Evolutionary conservation across 495 filamentous ascomycete genomes (phyloP).

Genomic region (Tuber brumale): DNA sequence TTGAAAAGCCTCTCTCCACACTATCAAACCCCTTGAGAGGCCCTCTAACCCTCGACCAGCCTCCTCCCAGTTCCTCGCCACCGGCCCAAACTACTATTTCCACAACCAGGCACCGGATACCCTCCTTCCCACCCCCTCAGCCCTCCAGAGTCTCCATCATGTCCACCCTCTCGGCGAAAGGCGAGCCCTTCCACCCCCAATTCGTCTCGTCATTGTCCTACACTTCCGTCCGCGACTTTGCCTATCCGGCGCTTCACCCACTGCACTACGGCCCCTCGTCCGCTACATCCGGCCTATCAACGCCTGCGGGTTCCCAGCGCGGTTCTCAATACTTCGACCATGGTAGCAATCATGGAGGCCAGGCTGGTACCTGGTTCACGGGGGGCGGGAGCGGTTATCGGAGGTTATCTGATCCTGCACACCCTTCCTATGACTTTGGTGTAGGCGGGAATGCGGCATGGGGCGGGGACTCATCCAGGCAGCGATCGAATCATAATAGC

Average conservation of each 20-base stretch:
- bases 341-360: slow-evolving; percentile 12
- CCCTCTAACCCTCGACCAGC: slow-evolving; percentile 30
- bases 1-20: slow-evolving; percentile 38
- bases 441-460: slow-evolving; percentile 42
- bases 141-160: slow-evolving; percentile 58
- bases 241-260: slow-evolving; percentile 74
- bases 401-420: slow-evolving; percentile 72
- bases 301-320: slow-evolving; percentile 66
- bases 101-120: slow-evolving; percentile 53
- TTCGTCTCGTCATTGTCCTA: slow-evolving; percentile 88
- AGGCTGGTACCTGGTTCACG: slow-evolving; percentile 36
- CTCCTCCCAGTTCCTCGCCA: slow-evolving; percentile 47
- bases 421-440: slow-evolving; percentile 52
- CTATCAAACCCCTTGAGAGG: slow-evolving; percentile 42
- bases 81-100: slow-evolving; percentile 50
- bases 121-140: slow-evolving; percentile 54
- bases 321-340: slow-evolving; percentile 43
- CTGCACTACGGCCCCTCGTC: slow-evolving; percentile 88
- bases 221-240: slow-evolving; percentile 88
- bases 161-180: slow-evolving; percentile 60
- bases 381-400: slow-evolving; percentile 46
- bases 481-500: slow-evolving; percentile 10
- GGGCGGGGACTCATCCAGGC: slow-evolving; percentile 40
- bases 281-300: slow-evolving; percentile 69
- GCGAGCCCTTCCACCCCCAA: slow-evolving; percentile 66